phyloP scores from a whole-genome alignment of 108 stramenopile species.

The Nitzschia sp. region DNA sequence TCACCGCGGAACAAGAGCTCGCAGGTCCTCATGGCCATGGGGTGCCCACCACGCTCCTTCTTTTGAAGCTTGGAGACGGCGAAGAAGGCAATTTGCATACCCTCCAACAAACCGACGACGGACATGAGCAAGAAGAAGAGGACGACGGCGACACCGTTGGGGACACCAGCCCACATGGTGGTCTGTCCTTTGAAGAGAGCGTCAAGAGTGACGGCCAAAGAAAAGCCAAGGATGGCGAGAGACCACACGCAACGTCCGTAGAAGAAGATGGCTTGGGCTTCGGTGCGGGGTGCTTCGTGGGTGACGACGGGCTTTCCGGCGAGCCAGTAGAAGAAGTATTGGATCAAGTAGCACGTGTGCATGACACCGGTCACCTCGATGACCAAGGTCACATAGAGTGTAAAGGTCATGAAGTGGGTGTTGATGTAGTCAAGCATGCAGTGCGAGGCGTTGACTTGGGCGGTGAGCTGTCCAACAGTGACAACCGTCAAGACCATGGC shows the following conservation, averaged over 20 bases:
- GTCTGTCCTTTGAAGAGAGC: slow-evolving; percentile 59
- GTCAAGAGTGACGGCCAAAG: slow-evolving; percentile 51
- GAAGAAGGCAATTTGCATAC: slow-evolving; percentile 88
- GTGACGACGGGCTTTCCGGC: slow-evolving; percentile 51
- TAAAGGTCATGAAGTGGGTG: slow-evolving; percentile 56
- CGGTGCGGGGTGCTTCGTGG: slow-evolving; percentile 55
- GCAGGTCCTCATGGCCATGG: slow-evolving; percentile 54
- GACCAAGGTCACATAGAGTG: slow-evolving; percentile 56
- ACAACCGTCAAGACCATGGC: slow-evolving; percentile 68
- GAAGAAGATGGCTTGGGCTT: slow-evolving; percentile 44
- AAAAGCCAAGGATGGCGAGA: slow-evolving; percentile 41
- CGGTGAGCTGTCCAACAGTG: slow-evolving; percentile 64
- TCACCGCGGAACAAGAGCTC: slow-evolving; percentile 53
- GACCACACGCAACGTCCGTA: slow-evolving; percentile 49
- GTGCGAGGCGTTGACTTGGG: slow-evolving; percentile 49
- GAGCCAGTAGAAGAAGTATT: slow-evolving; percentile 41
- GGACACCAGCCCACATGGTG: slow-evolving; percentile 59
- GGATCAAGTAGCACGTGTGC: slow-evolving; percentile 65
- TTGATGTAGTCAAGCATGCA: slow-evolving; percentile 79
- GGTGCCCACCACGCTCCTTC: slow-evolving; percentile 33
- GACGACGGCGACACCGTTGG: slow-evolving; percentile 47
- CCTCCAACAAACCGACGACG: slow-evolving; percentile 82
- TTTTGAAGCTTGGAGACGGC: slow-evolving; percentile 66
- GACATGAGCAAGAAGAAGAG: slow-evolving; percentile 73
- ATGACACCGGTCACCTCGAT: slow-evolving; percentile 75